Percentiles rank a stretch among this genome's conserved stretches.
These are phyloP conservation scores for Globisporangium echinulatum DNA, from an alignment of 352 stramenopile genomes.

Conservation along the genomic window DNA sequence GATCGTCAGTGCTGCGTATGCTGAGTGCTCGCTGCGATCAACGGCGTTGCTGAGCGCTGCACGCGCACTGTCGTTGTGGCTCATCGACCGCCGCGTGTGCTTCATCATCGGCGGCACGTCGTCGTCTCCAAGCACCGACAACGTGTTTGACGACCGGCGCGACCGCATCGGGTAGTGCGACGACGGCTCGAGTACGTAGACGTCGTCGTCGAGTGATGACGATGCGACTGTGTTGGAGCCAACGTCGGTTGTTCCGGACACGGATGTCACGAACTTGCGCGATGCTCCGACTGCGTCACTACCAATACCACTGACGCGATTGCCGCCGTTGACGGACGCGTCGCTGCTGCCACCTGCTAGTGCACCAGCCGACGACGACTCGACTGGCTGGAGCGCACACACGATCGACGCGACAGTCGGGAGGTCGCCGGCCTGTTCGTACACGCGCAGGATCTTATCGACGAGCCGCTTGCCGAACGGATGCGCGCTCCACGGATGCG, in stretches of 20 bases:
- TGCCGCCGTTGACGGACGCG: not conserved
- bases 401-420: constrained; percentile 74
- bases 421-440: constrained; percentile 71
- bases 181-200: constrained; percentile 11
- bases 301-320: constrained; percentile 3
- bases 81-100: constrained; percentile 47
- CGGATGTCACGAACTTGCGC: not conserved
- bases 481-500: constrained; percentile 72
- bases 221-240: constrained; percentile 7
- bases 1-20: not conserved
- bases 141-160: constrained; percentile 28
- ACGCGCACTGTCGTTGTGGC: constrained; percentile 39
- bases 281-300: not conserved
- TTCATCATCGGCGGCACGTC: constrained; percentile 48
- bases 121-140: constrained; percentile 27
- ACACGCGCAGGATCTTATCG: constrained; percentile 70
- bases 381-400: constrained; percentile 46
- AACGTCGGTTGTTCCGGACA: not conserved
- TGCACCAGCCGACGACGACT: constrained; percentile 8
- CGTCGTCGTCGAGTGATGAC: constrained; percentile 14
- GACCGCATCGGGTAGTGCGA: constrained; percentile 10
- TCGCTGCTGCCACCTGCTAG: not conserved
- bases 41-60: too few relatives aligned
- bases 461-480: constrained; percentile 75
- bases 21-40: constrained; percentile 9